Conservation (phyloP, 2,329 filamentous ascomycete genomes). For the Beauveria australis region DNA sequence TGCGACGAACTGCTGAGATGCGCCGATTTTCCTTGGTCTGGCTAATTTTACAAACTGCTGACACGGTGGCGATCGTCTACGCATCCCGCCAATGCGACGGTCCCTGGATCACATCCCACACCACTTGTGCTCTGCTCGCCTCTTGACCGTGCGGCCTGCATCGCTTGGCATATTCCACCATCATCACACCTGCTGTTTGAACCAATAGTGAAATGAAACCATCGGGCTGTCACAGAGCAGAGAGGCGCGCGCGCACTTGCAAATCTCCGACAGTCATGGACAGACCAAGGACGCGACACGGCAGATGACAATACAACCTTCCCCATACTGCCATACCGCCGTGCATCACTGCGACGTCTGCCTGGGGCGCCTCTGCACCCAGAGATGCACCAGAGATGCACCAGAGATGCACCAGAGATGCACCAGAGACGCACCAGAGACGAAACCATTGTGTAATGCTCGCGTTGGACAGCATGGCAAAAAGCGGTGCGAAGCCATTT, state of each 20-base stretch:
- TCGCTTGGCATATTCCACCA: not conserved
- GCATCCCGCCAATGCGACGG: not conserved
- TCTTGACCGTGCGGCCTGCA: constrained; percentile 1
- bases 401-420: not conserved
- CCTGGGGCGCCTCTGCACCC: not conserved
- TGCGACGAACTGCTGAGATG: not conserved
- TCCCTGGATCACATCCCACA: not conserved
- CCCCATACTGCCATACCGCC: not conserved
- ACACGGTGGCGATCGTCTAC: not conserved
- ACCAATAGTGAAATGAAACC: not conserved
- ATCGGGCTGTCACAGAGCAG: not conserved
- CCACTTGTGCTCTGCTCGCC: not conserved
- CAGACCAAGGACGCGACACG: not conserved
- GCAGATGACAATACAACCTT: not conserved
- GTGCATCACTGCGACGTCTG: not conserved
- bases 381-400: not conserved
- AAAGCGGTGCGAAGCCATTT: not conserved
- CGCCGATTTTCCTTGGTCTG: not conserved
- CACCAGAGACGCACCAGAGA: not conserved
- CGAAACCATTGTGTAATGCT: not conserved
- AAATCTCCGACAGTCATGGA: not conserved
- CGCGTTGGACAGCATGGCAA: constrained; percentile 4
- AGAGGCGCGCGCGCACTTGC: not conserved
- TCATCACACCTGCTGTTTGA: not conserved
- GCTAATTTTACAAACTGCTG: not conserved